Conservation (phyloP, 257 asterid genomes). For the Sherardia arvensis region DNA sequence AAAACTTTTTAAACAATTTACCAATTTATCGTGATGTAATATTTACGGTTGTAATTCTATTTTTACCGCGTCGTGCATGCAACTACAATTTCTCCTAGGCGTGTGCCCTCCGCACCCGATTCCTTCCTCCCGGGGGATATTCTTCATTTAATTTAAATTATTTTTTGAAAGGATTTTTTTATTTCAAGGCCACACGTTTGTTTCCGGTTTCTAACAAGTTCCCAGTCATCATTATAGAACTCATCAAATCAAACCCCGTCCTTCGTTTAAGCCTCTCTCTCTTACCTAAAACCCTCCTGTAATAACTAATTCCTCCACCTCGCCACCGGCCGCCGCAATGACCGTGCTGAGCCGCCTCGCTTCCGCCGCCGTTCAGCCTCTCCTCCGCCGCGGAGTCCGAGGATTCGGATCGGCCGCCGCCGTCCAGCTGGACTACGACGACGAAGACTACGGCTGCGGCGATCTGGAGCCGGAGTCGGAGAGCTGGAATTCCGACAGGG, state of each 20-base stretch:
- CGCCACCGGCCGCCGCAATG: constrained; percentile 51
- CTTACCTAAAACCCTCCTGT: constrained; percentile 12
- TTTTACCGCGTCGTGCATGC: background rate
- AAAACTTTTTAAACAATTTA: no score
- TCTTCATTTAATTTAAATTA: no score
- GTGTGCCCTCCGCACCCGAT: constrained; percentile 17
- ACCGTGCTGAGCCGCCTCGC: constrained; percentile 49
- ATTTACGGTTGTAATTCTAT: background rate
- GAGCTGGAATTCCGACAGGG: constrained; percentile 52
- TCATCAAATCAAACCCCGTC: no score
- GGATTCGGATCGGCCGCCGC: constrained; percentile 76
- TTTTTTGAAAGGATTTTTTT: no score
- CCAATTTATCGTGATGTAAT: background rate
- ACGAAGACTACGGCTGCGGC: constrained; percentile 12
- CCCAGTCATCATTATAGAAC: no score
- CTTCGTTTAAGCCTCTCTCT: constrained; percentile 7
- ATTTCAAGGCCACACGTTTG: background rate
- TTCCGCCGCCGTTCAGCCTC: constrained; percentile 27
- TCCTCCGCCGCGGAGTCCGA: constrained; percentile 2
- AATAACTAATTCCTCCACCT: background rate
- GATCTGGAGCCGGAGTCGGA: constrained; percentile 38
- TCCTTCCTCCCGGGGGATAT: background rate
- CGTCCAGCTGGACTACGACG: constrained; percentile 50
- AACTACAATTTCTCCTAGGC: background rate
- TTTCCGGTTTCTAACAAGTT: no score